Base-by-base conservation (phyloP, 805 yeast genomes). In the Candida sphagnicola region DNA sequence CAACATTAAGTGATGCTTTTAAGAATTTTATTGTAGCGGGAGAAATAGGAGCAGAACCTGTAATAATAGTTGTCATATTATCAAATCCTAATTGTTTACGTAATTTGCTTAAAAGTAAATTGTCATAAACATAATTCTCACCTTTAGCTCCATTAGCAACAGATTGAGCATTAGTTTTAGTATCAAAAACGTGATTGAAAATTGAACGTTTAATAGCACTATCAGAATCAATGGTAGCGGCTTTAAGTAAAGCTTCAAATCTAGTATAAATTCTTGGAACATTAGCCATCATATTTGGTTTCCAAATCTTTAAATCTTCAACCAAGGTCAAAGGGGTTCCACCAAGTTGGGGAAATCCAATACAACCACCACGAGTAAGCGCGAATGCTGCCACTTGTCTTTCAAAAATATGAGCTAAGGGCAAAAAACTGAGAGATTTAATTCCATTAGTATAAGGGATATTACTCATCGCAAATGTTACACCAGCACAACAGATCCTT, bases 31-130 rank as follows among this genome's bases (percentile, higher is more conserved):
- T 65, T 1, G 88, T 79, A 28, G 75, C 80, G 14, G 75, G 70
- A 16, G 85, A 64, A 42, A 84, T 68, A 18, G 93, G 91, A 3
- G 91, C 89, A n/a, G 87, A 80, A 21, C 91, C 74, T 11, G 61
- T 51, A 34, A 53, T 45, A 40, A 58, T 30, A 19, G 49, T 47
- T 18, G 43, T 17, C 35, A 54, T 45, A 48, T 53, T 51, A 50
- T 61, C 57, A 53, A 49, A 63, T 45, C 52, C 73, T 49, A 44
- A 62, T 47, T 46, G 56, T 56, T 51, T 43, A 28, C 58, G 53
- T 47, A 62, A 50, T 32, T 74, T 67, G n/a, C 67, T 67, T 8
- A 69, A 52, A 21, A 67, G 57, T 13, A 49, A 51, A 45, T 25
- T 54, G 39, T 70, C 71, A 33, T 65, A 65, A 4, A 74, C 37